Evolutionary conservation across 2,329 filamentous ascomycete genomes (phyloP).

Genomic region (Diatrype stigma): DNA sequence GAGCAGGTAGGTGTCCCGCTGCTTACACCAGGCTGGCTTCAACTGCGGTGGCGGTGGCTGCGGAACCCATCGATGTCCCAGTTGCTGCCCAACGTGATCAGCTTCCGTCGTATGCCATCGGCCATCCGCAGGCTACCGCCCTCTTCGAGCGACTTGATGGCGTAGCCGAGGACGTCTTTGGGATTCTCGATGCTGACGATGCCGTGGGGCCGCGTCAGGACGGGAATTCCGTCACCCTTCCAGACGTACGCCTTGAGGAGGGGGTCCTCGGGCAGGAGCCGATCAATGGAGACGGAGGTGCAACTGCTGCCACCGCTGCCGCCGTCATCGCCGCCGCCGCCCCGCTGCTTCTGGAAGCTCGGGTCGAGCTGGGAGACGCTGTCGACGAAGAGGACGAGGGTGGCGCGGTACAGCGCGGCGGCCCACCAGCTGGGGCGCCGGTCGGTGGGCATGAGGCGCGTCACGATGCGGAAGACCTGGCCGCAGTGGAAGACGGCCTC

Average conservation of each 20-base stretch:
- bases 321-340: neutral
- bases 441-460: conserved; percentile 52
- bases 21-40: too few species aligned
- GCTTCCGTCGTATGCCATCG: conserved; percentile 43
- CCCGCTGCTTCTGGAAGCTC: conserved; percentile 28
- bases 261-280: conserved; percentile 35
- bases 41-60: neutral
- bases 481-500: conserved; percentile 65
- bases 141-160: conserved; percentile 34
- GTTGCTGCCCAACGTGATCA: conserved; percentile 32
- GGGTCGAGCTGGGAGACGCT: conserved; percentile 49
- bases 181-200: conserved; percentile 35
- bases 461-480: conserved; percentile 58
- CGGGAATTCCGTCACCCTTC: conserved; percentile 32
- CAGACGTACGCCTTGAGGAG: conserved; percentile 34
- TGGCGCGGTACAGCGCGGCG: conserved; percentile 64
- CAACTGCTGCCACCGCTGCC: conserved; percentile 7
- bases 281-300: conserved; percentile 35
- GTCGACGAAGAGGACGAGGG: conserved; percentile 59
- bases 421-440: conserved; percentile 67
- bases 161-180: conserved; percentile 35
- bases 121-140: conserved; percentile 38
- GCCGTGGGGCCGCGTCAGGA: conserved; percentile 32
- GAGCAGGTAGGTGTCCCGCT: too few species aligned
- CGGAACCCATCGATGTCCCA: conserved; percentile 32